Evolutionary conservation across 2,329 filamentous ascomycete genomes (phyloP).

Genomic region (Apiospora rasikravindrae): DNA sequence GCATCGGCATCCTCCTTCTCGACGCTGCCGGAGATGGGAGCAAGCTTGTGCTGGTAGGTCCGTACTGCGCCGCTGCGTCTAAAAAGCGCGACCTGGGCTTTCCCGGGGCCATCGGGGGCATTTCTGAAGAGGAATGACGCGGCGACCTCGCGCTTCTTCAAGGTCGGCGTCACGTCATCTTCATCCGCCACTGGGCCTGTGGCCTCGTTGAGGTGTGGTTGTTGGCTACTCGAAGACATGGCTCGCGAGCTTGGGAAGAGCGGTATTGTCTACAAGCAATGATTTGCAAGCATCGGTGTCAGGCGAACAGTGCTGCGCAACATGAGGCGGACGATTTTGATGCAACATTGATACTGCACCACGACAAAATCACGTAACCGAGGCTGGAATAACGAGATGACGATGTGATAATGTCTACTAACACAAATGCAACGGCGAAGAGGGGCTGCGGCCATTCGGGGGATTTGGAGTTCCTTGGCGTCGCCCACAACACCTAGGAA

Average conservation of each 20-base stretch:
- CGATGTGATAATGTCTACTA: neutral
- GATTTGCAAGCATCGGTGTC: neutral
- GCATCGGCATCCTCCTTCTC: conserved; percentile 58
- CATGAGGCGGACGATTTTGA: neutral
- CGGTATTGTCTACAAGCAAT: too few relatives aligned
- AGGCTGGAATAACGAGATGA: neutral
- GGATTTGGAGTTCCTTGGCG: too few relatives aligned
- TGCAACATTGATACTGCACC: too few relatives aligned
- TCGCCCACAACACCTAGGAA: too few relatives aligned
- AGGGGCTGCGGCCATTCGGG: too few relatives aligned
- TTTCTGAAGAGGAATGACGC: conserved; percentile 58
- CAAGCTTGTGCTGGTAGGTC: conserved; percentile 66
- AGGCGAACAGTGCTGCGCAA: too few relatives aligned
- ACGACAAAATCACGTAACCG: too few relatives aligned
- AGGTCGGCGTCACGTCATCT: neutral
- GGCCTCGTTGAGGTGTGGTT: neutral
- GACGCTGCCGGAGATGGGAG: conserved; percentile 67
- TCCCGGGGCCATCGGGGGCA: conserved; percentile 39
- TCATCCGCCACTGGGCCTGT: neutral
- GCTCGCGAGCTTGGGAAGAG: neutral
- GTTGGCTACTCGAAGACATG: neutral
- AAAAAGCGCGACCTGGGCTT: conserved; percentile 64
- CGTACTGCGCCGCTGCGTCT: conserved; percentile 62
- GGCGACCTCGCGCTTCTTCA: conserved; percentile 49
- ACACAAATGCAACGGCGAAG: too few relatives aligned